Conservation (phyloP, 2,329 filamentous ascomycete species). For the Talaromyces sp. region DNA sequence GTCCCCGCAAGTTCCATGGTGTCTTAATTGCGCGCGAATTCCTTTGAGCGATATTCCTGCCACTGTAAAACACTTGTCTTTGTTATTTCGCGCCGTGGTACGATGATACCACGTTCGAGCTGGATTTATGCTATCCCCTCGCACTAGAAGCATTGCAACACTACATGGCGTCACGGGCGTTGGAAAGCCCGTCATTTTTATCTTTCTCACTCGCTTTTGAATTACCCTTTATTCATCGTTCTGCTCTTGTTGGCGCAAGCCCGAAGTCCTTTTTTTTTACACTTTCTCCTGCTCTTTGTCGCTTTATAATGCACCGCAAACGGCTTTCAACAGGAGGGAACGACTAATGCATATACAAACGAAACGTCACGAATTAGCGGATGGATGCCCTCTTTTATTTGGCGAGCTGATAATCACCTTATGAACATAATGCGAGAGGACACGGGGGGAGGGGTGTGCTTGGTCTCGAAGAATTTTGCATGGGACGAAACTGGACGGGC, state of each 20-base stretch:
- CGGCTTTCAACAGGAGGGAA: not conserved
- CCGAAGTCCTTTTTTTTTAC: not conserved
- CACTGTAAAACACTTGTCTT: not conserved
- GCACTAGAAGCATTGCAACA: conserved; percentile 1
- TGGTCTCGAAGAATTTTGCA: not conserved
- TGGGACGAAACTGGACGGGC: not conserved
- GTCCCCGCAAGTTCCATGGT: conserved; percentile 12
- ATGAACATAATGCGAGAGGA: conserved; percentile 5
- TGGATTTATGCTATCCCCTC: not conserved
- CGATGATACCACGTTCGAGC: conserved; percentile 1
- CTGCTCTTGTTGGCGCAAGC: not conserved
- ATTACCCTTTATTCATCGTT: not conserved
- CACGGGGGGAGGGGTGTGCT: too few species aligned
- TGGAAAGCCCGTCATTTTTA: not conserved
- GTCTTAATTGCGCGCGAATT: not conserved
- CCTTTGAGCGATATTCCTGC: not conserved
- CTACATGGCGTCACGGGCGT: not conserved
- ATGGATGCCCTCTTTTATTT: not conserved
- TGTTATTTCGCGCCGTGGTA: not conserved
- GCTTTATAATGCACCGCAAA: not conserved
- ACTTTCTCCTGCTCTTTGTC: not conserved
- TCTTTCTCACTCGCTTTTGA: not conserved
- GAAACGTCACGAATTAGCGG: not conserved
- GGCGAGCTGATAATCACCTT: not conserved
- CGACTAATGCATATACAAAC: not conserved